Conservation (phyloP, 2,329 filamentous ascomycete species). For the Colletotrichum graminicola region DNA sequence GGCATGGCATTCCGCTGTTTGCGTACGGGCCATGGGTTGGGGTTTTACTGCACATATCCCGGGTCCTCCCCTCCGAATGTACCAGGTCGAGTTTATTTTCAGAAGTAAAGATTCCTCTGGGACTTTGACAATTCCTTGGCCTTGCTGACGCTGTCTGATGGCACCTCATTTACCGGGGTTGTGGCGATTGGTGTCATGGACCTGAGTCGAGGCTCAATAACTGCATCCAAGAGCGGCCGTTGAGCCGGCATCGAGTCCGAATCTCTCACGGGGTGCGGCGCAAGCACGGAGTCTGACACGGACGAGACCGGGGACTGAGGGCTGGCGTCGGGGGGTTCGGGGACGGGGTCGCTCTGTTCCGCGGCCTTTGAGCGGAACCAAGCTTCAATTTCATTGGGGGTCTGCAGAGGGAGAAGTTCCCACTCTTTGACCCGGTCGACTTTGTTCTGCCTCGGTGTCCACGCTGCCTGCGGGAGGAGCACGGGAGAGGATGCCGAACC, state of each 20-base stretch:
- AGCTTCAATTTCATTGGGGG: slow-evolving; percentile 38
- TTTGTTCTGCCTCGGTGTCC: slow-evolving; percentile 44
- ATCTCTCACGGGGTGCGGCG: slow-evolving; percentile 3
- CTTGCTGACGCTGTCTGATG: slow-evolving; percentile 23
- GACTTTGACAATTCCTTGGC: slow-evolving; percentile 33
- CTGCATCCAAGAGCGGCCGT: not conserved
- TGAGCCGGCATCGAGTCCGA: not conserved
- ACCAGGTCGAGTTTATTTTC: not conserved
- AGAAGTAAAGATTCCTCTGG: slow-evolving; percentile 38
- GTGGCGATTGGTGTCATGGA: slow-evolving; percentile 20
- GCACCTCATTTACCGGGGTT: not conserved
- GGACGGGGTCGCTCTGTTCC: not conserved
- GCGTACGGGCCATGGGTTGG: not conserved
- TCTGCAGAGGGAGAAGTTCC: slow-evolving; percentile 46
- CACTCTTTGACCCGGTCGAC: slow-evolving; percentile 48
- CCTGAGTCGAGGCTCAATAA: slow-evolving; percentile 27
- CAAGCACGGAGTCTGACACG: not conserved
- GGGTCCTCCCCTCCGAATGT: no score
- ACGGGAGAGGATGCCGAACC: slow-evolving; percentile 9
- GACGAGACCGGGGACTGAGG: slow-evolving; percentile 22
- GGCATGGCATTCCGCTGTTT: not conserved
- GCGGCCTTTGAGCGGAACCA: slow-evolving; percentile 44
- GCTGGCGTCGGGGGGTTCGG: slow-evolving; percentile 14
- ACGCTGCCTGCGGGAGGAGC: slow-evolving; percentile 7
- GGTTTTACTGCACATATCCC: no score